Evolutionary conservation across 176 grass and related monocot species (phyloP), one percentile per base, ranked within the genome.

Genomic region (Neostapfia colusana): DNA sequence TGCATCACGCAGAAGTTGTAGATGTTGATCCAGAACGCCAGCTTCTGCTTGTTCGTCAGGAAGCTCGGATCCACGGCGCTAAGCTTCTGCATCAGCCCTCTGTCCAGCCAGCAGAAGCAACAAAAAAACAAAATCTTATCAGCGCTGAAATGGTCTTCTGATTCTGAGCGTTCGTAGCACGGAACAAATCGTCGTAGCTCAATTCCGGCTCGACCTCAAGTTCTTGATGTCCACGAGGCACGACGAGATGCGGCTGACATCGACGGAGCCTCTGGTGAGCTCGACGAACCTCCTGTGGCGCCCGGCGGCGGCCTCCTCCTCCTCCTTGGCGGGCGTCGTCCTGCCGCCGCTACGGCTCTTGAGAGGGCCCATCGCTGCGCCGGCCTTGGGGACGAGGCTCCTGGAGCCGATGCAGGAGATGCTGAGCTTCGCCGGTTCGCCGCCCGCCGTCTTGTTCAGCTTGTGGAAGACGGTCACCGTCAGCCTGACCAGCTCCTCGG

Each of bases 1-100:
- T 98, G 91, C 91, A 98, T 94, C 75, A 94, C 85, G 84, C 89
- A 98, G 77, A 93, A 90, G 75, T 98, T 98, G 87, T 94, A 94
- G 82, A 94, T 80, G 87, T 98, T 98, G 66, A 98, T 85, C 95
- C 95, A 98, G 63, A 98, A 98, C 67, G 95, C 91, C 27, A 98
- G 43, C 77, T 88, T 94, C 70, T 98, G 95, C 60, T 92, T 98
- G 87, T 98, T 92, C 2, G 89, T 90, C 87, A 98, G 72, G 27
- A 77, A 81, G 46, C 87, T 90, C 16, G 88, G 78, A 20, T 94
- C 75, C 1, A 85, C 67, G 11, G 81, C 64, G 56, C 70, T 86
- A 27, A 98, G 89, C 73, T 81, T 88, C 31, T 86, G 87, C 67
- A 85, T 87, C 89, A 98, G 14, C n/a, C 77, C 69, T 81, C 95